These are phyloP conservation scores for Thielaviopsis ethacetica DNA, from an alignment of 2,329 filamentous ascomycete species.

Conservation along the genomic window DNA sequence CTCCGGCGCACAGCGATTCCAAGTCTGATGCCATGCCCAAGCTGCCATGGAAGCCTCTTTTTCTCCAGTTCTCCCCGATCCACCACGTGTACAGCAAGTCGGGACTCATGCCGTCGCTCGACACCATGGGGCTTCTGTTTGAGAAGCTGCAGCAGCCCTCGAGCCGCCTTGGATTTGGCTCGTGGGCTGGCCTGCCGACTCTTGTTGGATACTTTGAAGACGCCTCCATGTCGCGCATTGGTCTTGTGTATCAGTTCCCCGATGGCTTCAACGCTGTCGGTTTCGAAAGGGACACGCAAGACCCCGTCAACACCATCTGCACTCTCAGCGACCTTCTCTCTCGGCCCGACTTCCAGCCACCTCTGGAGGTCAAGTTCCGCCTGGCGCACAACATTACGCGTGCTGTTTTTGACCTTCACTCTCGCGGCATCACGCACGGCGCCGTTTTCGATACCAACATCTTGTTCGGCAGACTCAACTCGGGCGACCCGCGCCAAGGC, in stretches of 20 bases:
- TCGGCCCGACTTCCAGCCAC: conserved; percentile 39
- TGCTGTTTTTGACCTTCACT: conserved; percentile 58
- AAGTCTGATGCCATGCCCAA: not conserved
- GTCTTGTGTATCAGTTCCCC: conserved; percentile 60
- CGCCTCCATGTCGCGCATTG: conserved; percentile 50
- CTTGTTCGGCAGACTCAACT: conserved; percentile 40
- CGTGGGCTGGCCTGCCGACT: conserved; percentile 43
- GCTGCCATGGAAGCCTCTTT: conserved; percentile 26
- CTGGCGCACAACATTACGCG: conserved; percentile 57
- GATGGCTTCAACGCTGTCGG: conserved; percentile 29
- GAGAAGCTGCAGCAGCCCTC: conserved; percentile 38
- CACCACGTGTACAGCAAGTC: conserved; percentile 45
- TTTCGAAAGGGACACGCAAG: conserved; percentile 14
- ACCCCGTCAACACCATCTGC: conserved; percentile 37
- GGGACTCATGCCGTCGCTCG: conserved; percentile 47
- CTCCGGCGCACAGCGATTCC: not conserved
- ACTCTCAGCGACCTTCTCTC: conserved; percentile 38
- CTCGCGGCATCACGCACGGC: conserved; percentile 51
- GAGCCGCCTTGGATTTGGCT: conserved; percentile 14
- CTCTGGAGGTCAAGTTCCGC: conserved; percentile 59
- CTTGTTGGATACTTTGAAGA: conserved; percentile 62
- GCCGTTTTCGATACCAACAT: conserved; percentile 52
- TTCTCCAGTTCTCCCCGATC: conserved; percentile 56
- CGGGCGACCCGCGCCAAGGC: conserved; percentile 24
- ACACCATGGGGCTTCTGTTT: conserved; percentile 46